A percentile compares a stretch with the other conserved stretches of the same genome.
phyloP scores from a whole-genome alignment of 495 filamentous ascomycete genomes.

The Opeltia flavorubescens region DNA sequence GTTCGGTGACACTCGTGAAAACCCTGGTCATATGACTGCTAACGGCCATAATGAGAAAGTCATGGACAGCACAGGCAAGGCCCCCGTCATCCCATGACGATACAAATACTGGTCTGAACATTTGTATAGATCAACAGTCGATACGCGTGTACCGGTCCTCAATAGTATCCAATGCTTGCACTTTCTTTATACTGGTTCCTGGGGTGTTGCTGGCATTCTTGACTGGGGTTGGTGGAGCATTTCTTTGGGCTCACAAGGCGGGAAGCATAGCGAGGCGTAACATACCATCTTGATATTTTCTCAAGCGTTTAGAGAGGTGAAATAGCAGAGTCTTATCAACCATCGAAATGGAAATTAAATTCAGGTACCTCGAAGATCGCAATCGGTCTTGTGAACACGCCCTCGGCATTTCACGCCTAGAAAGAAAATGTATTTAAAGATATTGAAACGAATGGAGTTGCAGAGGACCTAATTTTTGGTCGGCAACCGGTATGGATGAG shows the following conservation, averaged over 20 bases:
- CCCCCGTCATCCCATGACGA: conserved; percentile 2
- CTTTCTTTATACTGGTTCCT: neutral
- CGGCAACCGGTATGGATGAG: too few relatives aligned
- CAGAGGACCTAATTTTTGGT: too few relatives aligned
- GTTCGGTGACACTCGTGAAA: conserved; percentile 1
- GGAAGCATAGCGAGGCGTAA: neutral
- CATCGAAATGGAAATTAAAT: too few relatives aligned
- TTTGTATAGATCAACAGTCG: neutral
- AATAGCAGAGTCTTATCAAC: too few relatives aligned
- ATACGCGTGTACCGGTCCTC: neutral
- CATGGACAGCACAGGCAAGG: conserved; percentile 1
- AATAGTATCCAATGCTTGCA: neutral
- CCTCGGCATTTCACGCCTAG: too few relatives aligned
- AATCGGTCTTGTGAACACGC: too few relatives aligned
- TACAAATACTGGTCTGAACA: neutral
- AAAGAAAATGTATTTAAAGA: too few relatives aligned
- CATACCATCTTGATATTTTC: neutral
- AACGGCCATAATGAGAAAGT: neutral
- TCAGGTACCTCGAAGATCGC: too few relatives aligned
- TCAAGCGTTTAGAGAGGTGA: too few relatives aligned
- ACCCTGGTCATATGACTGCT: neutral
- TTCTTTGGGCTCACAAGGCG: neutral
- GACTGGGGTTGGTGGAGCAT: neutral
- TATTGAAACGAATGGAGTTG: too few relatives aligned
- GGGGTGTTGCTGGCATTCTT: neutral